These are phyloP conservation scores for Boletus vermiculosoides DNA, from an alignment of 768 basidiomycete genomes.

Conservation along the genomic window DNA sequence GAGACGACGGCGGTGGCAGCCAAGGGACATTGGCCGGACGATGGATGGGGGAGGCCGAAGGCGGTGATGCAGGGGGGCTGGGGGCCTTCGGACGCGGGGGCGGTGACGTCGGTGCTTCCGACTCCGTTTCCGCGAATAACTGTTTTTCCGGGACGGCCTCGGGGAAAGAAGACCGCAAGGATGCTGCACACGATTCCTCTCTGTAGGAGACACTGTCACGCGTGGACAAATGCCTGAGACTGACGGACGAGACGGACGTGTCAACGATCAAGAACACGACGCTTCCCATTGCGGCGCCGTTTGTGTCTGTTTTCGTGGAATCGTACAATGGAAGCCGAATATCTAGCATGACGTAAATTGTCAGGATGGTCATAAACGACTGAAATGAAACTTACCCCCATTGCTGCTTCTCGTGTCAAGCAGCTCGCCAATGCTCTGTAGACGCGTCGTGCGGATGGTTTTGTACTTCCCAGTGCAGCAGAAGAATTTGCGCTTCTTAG, in stretches of 20 bases:
- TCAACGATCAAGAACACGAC: conserved; percentile 26
- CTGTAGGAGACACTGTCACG: conserved; percentile 21
- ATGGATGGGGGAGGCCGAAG: conserved; percentile 11
- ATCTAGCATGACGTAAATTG: conserved; percentile 31
- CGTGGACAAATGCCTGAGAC: conserved; percentile 13
- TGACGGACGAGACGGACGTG: conserved; percentile 15
- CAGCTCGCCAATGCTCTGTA: conserved; percentile 21
- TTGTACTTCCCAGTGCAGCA: conserved; percentile 30
- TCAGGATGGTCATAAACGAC: conserved; percentile 28
- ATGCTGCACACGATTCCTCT: conserved; percentile 12
- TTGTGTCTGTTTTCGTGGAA: conserved; percentile 30
- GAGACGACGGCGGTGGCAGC: conserved; percentile 16
- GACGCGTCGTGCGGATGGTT: conserved; percentile 31
- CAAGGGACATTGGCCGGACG: conserved; percentile 15
- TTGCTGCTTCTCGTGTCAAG: conserved; percentile 26
- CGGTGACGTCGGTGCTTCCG: conserved; percentile 20
- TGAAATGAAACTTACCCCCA: conserved; percentile 33
- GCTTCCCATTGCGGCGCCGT: conserved; percentile 27
- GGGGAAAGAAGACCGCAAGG: conserved; percentile 16
- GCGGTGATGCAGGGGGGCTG: conserved; percentile 17
- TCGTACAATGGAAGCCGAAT: conserved; percentile 34
- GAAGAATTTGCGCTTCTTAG: conserved; percentile 29
- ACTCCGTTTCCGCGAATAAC: conserved; percentile 16
- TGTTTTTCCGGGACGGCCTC: conserved; percentile 25
- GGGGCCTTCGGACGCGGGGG: conserved; percentile 21